Percentiles rank a stretch among this genome's conserved stretches.
Conservation (phyloP, 2,329 filamentous ascomycete genomes). For the Diaporthe nobilis region DNA sequence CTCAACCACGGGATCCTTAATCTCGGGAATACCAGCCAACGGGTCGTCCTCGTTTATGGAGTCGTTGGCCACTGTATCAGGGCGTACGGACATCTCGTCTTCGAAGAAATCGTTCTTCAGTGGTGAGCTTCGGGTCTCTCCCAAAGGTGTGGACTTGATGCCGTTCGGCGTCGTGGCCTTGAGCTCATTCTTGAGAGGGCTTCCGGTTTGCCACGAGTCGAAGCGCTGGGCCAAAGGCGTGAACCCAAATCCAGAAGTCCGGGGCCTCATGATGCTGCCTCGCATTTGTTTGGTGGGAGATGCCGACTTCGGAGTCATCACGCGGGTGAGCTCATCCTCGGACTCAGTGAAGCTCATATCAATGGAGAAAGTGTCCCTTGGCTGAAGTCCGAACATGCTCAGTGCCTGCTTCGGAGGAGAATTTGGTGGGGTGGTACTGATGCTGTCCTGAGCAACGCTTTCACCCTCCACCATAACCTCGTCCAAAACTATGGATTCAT, state of each 20-base stretch:
- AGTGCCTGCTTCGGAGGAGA: conserved; percentile 48
- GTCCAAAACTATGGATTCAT: conserved; percentile 47
- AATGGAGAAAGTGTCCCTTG: conserved; percentile 62
- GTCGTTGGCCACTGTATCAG: conserved; percentile 52
- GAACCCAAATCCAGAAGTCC: conserved; percentile 63
- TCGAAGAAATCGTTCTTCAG: conserved; percentile 70
- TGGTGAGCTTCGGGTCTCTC: conserved; percentile 53
- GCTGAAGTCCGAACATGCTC: conserved; percentile 60
- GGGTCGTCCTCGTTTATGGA: conserved; percentile 50
- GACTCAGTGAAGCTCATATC: conserved; percentile 65
- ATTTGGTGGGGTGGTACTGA: conserved; percentile 48
- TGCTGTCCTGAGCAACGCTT: conserved; percentile 36
- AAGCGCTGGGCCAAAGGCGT: conserved; percentile 68
- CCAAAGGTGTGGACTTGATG: conserved; percentile 35
- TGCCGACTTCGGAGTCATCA: conserved; percentile 32
- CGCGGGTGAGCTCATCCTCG: conserved; percentile 63
- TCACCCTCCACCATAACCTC: conserved; percentile 49
- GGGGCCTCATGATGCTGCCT: conserved; percentile 44
- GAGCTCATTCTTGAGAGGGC: conserved; percentile 60
- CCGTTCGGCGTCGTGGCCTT: conserved; percentile 47
- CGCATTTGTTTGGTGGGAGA: conserved; percentile 46
- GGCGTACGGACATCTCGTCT: conserved; percentile 68
- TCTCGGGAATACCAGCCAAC: conserved; percentile 40
- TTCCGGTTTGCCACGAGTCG: conserved; percentile 71
- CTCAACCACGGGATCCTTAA: conserved; percentile 57